Percentiles rank a stretch among this genome's conserved stretches.
Conservation (phyloP, 2,329 filamentous ascomycete species). For the Paraphoma sp. region DNA sequence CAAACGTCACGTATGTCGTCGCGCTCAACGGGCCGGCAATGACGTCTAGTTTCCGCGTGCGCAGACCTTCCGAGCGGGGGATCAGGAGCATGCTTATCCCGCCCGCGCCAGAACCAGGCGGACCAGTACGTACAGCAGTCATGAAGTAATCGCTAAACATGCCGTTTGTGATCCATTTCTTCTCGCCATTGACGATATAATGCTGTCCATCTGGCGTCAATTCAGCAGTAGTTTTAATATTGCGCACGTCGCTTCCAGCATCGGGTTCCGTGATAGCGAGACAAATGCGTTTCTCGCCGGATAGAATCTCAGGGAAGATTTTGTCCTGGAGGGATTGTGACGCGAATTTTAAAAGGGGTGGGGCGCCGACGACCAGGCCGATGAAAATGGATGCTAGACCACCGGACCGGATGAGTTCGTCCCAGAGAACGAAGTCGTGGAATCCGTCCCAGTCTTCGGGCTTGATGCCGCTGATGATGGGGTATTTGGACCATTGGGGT, state of each 20-base stretch:
- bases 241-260: conserved; percentile 36
- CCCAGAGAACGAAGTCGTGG: conserved; percentile 46
- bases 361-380: conserved; percentile 39
- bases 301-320: conserved; percentile 38
- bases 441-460: conserved; percentile 46
- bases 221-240: conserved; percentile 32
- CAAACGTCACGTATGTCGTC: conserved; percentile 40
- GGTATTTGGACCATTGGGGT: conserved; percentile 30
- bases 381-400: conserved; percentile 34
- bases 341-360: conserved; percentile 34
- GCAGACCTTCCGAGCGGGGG: conserved; percentile 28
- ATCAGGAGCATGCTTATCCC: conserved; percentile 43
- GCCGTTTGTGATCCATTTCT: conserved; percentile 49
- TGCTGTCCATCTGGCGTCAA: conserved; percentile 32
- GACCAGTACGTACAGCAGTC: conserved; percentile 39
- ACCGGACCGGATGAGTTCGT: conserved; percentile 42
- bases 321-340: conserved; percentile 25
- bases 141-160: conserved; percentile 46
- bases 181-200: conserved; percentile 49
- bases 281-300: conserved; percentile 38
- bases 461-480: conserved; percentile 60
- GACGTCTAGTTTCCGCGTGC: conserved; percentile 30
- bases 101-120: conserved; percentile 24
- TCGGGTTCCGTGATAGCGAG: conserved; percentile 40
- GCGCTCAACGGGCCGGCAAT: conserved; percentile 30